phyloP scores from a whole-genome alignment of 2,329 filamentous ascomycete genomes.

The Albophoma yamanashiensis region DNA sequence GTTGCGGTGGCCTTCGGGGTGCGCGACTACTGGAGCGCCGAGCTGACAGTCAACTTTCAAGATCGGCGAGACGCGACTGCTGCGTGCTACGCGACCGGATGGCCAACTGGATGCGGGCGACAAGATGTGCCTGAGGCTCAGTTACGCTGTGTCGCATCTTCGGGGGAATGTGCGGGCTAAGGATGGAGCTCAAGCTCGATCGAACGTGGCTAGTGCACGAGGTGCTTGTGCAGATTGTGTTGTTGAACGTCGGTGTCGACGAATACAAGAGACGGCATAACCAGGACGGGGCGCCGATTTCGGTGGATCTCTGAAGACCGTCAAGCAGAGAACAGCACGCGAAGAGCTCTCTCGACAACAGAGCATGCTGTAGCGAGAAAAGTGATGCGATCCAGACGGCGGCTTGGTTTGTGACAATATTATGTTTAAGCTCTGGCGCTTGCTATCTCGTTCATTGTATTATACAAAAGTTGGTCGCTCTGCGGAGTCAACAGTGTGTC shows the following conservation, averaged over 20 bases:
- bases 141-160: not conserved
- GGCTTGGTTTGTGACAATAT: not conserved
- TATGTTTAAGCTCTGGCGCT: not conserved
- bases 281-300: not conserved
- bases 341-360: not conserved
- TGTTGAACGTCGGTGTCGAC: not conserved
- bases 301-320: not conserved
- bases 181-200: not conserved
- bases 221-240: not conserved
- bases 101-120: not conserved
- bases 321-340: not conserved
- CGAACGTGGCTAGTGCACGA: not conserved
- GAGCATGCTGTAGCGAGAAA: not conserved
- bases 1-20: not conserved
- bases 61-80: not conserved
- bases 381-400: not conserved
- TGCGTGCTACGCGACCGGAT: not conserved
- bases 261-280: not conserved
- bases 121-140: not conserved
- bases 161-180: not conserved
- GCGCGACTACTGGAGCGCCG: not conserved
- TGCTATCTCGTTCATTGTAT: not conserved
- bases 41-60: not conserved
- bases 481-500: not conserved
- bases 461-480: not conserved